phyloP scores from a whole-genome alignment of 345 rosid genomes.

The Physaria fendleri region DNA sequence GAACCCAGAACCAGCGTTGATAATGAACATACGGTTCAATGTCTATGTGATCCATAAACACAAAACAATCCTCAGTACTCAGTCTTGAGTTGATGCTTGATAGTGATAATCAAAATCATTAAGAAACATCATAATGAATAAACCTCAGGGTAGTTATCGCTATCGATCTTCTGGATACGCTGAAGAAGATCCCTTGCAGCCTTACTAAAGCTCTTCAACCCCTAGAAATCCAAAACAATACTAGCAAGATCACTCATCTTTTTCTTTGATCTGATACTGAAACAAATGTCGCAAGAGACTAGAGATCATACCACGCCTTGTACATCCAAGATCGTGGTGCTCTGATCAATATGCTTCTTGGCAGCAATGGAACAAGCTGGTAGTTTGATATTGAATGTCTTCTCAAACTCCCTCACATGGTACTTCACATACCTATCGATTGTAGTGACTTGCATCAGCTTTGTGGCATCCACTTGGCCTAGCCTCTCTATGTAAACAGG shows the following conservation, averaged over 20 bases:
- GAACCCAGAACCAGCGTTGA: conserved; percentile 93
- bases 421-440: conserved; percentile 77
- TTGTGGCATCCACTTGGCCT: conserved; percentile 76
- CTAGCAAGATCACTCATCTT: not conserved
- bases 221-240: conserved; percentile 34
- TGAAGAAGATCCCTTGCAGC: conserved; percentile 78
- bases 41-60: conserved; percentile 41
- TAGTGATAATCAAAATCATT: not conserved
- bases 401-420: conserved; percentile 87
- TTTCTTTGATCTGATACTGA: not conserved
- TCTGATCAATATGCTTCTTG: conserved; percentile 79
- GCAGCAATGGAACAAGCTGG: conserved; percentile 82
- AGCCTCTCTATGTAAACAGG: conserved; percentile 81
- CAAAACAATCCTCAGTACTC: conserved; percentile 6
- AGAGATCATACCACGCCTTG: conserved; percentile 82
- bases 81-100: conserved; percentile 1
- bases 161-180: conserved; percentile 71
- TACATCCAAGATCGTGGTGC: conserved; percentile 91
- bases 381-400: conserved; percentile 61
- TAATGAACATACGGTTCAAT: conserved; percentile 91
- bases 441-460: conserved; percentile 85
- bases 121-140: not conserved
- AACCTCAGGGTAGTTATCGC: conserved; percentile 91
- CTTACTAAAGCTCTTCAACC: conserved; percentile 73
- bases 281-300: conserved; percentile 1